phyloP scores from a whole-genome alignment of 495 filamentous ascomycete species.

The Immersiella caudata region DNA sequence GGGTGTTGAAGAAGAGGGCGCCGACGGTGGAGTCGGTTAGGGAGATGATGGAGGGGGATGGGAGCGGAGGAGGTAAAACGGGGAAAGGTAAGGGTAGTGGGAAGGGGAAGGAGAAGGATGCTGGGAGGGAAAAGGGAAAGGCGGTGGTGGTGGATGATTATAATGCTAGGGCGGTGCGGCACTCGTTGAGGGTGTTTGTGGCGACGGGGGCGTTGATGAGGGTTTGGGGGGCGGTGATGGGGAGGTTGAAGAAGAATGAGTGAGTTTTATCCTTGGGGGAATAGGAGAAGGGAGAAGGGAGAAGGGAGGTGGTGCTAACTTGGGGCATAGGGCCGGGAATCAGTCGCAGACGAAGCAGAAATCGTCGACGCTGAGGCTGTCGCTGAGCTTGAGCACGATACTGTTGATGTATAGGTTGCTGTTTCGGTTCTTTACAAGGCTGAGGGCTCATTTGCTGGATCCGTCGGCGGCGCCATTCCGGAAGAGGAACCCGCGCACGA shows the following conservation, averaged over 20 bases:
- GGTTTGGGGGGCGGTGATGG: slow-evolving; percentile 63
- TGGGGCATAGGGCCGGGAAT: slow-evolving; percentile 2
- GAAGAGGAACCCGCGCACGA: slow-evolving; percentile 75
- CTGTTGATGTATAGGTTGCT: slow-evolving; percentile 86
- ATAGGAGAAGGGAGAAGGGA: not conserved
- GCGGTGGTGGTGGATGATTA: slow-evolving; percentile 59
- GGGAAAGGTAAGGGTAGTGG: slow-evolving; percentile 1
- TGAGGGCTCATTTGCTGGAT: slow-evolving; percentile 76
- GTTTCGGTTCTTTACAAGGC: slow-evolving; percentile 82
- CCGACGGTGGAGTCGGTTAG: slow-evolving; percentile 56
- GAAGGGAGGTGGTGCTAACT: not conserved
- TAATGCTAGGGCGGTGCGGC: slow-evolving; percentile 77
- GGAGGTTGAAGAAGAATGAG: slow-evolving; percentile 51
- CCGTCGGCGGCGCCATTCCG: slow-evolving; percentile 76
- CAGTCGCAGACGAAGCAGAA: slow-evolving; percentile 54
- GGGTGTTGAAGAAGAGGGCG: slow-evolving; percentile 60
- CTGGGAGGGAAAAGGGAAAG: slow-evolving; percentile 34
- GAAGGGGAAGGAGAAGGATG: slow-evolving; percentile 20
- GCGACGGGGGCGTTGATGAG: slow-evolving; percentile 70
- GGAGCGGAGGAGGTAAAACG: slow-evolving; percentile 25
- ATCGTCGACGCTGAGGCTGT: slow-evolving; percentile 74
- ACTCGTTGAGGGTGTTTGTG: slow-evolving; percentile 74
- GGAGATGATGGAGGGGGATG: slow-evolving; percentile 48
- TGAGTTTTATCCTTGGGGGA: slow-evolving; percentile 29
- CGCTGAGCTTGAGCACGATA: slow-evolving; percentile 80